phyloP scores from a whole-genome alignment of 2,329 filamentous ascomycete species.

The Alternaria infectoria region DNA sequence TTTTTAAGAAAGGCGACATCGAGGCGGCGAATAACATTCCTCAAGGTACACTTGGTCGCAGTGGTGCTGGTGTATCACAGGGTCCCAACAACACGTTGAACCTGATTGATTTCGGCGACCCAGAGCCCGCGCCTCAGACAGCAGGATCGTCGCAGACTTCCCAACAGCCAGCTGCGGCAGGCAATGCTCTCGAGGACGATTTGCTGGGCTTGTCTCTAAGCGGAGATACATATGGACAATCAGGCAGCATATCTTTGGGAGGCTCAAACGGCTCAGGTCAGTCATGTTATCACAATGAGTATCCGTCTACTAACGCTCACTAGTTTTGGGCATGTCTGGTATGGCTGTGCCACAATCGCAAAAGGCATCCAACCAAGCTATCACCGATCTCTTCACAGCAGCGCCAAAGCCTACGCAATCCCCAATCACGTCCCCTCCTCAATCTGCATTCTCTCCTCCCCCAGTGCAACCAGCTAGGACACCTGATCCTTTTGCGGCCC shows the following conservation, averaged over 20 bases:
- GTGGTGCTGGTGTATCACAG: slow-evolving; percentile 67
- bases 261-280: slow-evolving; percentile 53
- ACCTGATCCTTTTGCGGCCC: slow-evolving; percentile 66
- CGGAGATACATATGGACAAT: slow-evolving; percentile 72
- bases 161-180: slow-evolving; percentile 56
- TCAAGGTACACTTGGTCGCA: slow-evolving; percentile 75
- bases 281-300: background rate
- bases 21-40: slow-evolving; percentile 84
- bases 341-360: slow-evolving; percentile 42
- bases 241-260: slow-evolving; percentile 83
- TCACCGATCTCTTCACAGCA: slow-evolving; percentile 64
- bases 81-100: slow-evolving; percentile 81
- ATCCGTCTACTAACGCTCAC: slow-evolving; percentile 13
- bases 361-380: slow-evolving; percentile 56
- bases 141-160: slow-evolving; percentile 42
- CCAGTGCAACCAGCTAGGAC: slow-evolving; percentile 44
- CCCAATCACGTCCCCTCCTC: slow-evolving; percentile 56
- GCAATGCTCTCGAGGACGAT: slow-evolving; percentile 83
- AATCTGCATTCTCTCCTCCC: slow-evolving; percentile 47
- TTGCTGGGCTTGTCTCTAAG: slow-evolving; percentile 82
- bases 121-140: slow-evolving; percentile 57
- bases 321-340: slow-evolving; percentile 44
- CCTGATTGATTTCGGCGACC: slow-evolving; percentile 86
- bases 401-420: slow-evolving; percentile 48
- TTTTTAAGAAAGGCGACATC: slow-evolving; percentile 93